Evolutionary conservation across 2,329 filamentous ascomycete genomes (phyloP).

Genomic region (Alternaria triticina): DNA sequence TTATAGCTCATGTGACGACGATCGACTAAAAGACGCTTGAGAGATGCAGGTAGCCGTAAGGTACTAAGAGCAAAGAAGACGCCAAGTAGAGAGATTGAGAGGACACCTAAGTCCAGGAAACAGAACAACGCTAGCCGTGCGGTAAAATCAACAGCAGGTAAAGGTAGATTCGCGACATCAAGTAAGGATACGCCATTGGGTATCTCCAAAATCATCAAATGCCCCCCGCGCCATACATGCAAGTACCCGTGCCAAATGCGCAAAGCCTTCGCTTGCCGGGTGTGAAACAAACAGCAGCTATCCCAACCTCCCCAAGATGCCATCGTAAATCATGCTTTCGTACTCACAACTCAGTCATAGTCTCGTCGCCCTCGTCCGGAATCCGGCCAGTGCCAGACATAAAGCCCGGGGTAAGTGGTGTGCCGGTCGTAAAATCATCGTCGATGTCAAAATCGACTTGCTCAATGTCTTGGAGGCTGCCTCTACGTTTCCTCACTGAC

Average conservation of each 20-base stretch:
- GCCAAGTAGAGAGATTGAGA: background rate
- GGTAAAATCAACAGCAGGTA: background rate
- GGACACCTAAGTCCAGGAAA: background rate
- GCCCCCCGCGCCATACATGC: background rate
- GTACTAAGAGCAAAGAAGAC: background rate
- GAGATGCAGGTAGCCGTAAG: background rate
- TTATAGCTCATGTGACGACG: background rate
- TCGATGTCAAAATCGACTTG: conserved; percentile 47
- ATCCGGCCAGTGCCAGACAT: conserved; percentile 28
- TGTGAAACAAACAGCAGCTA: background rate
- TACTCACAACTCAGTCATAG: conserved; percentile 30
- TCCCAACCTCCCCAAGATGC: background rate
- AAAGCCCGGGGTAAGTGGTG: conserved; percentile 44
- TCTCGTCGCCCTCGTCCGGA: conserved; percentile 27
- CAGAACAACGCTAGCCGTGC: background rate
- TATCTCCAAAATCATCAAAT: background rate
- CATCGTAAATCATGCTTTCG: background rate
- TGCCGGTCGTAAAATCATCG: conserved; percentile 49
- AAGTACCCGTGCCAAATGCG: background rate
- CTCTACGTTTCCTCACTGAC: conserved; percentile 18
- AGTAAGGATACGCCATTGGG: background rate
- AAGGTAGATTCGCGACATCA: background rate
- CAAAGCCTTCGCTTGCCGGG: background rate
- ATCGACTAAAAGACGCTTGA: background rate
- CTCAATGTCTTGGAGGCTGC: conserved; percentile 25